Base-by-base conservation (phyloP, 2,329 filamentous ascomycete species). In the Aspergillus japonicus region DNA sequence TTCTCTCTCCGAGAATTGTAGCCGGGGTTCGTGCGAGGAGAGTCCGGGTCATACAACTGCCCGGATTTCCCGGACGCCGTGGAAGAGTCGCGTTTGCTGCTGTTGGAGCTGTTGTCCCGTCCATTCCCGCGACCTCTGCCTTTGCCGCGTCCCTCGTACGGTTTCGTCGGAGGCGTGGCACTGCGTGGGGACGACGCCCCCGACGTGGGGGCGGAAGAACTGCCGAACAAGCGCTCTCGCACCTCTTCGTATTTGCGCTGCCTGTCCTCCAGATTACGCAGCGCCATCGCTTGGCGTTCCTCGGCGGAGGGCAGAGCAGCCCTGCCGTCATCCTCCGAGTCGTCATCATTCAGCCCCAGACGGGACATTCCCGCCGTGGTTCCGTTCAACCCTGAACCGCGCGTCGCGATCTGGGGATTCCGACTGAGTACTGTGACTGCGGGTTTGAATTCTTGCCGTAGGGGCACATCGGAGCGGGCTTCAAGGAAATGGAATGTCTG, bases 241-340 rank as follows among this genome's bases (percentile, higher is more conserved):
- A 88, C 91, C 78, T 96, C 92, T 62, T 96, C 90, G 73, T 97
- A 97, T 62, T 90, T 89, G 58, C 87, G 87, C 79, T 96, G 90
- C 79, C 95, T 96, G 78, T 96, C 92, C 71, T 96, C 92, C 10
- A 87, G 85, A 68, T 96, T 91, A 52, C 85, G 83, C 72, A 92
- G 87, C 56, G 93, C 90, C 70, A 89, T 89, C 24, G 87, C 85
- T 62, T 90, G 87, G 35, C 92, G 85, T 78, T 96, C 89, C 68
- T 94, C 90, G 3, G 89, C 85, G 0, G 86, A 89, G 48, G 86
- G 84, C 66, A 87, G 86, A 21, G 83, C 80, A 63, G 85, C 84
- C 71, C 85, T 87, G 56, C 80, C 77, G 52, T 87, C 85, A 26
- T 88, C 85, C 56, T 89, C 85, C 26, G 87, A 89, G 47, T 90